Evolutionary conservation across 2,329 filamentous ascomycete species (phyloP), one percentile per base, ranked within the genome.

Genomic region (Alternaria tenuissima): DNA sequence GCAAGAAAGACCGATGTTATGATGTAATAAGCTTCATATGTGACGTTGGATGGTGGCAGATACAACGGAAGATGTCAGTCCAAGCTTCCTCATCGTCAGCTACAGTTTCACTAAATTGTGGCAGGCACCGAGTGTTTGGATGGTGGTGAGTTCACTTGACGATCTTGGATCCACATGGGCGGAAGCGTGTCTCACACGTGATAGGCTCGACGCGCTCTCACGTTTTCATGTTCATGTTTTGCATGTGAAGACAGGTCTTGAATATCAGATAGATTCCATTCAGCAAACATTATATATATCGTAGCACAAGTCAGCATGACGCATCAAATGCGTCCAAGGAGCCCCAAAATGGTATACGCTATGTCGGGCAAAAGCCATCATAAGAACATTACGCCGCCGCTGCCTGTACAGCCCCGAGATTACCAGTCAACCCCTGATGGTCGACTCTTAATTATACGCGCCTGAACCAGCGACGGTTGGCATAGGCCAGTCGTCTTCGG

Each of bases 401-500:
- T 61, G 63, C 47, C 65, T 64, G 63, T 65, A 55, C 63, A 64
- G 65, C 66, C 62, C 57, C 65, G 62, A 63, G 52, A 62, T 59
- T 52, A 65, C 41, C 28, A 46, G 30, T 44, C 24, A 36, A 9
- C 43, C 52, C 54, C 30, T 38, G 76, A 61, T 18, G 20, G 38
- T 44, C 24, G 32, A 9, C 43, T 52, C 54, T 30, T 52, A 78
- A 61, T 76, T 77, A 66, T 82, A 82, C 30, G 77, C 73, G 64
- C 76, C 80, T 7, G 76, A 74, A 3, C 76, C 76, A 32, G 74
- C 70, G 7, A 78, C 74, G 7, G 76, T 74, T 18, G 85, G 83
- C 78, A 86, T 84, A 3, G 94, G 93, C 95, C 95, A 99, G 82
- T 97, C 94, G 74, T 99, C 95, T 81, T 99, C 95, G 16, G 95